A percentile compares a stretch with the other conserved stretches of the same genome.
phyloP scores from a whole-genome alignment of 345 rosid species.

The Euclidium syriacum region DNA sequence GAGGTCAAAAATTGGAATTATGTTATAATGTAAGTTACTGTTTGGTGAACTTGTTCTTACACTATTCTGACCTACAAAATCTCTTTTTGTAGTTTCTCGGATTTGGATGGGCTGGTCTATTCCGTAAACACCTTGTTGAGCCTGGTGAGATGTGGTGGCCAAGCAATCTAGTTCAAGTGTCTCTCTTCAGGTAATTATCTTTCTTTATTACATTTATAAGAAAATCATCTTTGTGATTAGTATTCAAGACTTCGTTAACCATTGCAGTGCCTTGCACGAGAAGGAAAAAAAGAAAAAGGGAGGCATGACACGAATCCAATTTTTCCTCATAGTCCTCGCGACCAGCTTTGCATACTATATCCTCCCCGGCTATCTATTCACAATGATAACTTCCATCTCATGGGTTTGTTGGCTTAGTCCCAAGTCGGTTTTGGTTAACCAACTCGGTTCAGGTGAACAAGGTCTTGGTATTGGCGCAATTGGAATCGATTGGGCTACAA shows the following conservation, averaged over 20 bases:
- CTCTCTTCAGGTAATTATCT: constrained; percentile 54
- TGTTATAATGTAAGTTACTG: too few relatives aligned
- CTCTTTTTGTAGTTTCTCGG: constrained; percentile 47
- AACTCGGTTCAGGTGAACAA: constrained; percentile 63
- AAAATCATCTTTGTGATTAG: not conserved
- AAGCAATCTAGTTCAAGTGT: constrained; percentile 62
- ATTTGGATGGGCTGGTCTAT: constrained; percentile 86
- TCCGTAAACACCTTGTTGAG: constrained; percentile 65
- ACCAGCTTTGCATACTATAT: constrained; percentile 64
- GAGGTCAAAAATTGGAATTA: not conserved
- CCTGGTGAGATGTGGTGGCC: constrained; percentile 98
- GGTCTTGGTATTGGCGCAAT: constrained; percentile 77
- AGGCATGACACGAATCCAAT: constrained; percentile 43
- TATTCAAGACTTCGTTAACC: not conserved
- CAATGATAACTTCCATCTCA: constrained; percentile 48
- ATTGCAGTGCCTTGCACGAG: constrained; percentile 65
- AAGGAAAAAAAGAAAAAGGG: constrained; percentile 50
- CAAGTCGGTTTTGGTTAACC: constrained; percentile 54
- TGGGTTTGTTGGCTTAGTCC: constrained; percentile 84
- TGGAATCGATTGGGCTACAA: constrained; percentile 75
- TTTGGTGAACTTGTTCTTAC: not conserved
- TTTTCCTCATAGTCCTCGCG: constrained; percentile 52
- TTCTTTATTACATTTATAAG: not conserved
- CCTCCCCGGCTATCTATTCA: constrained; percentile 60
- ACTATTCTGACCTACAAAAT: not conserved